Evolutionary conservation across 2,329 filamentous ascomycete species (phyloP), one percentile per base, ranked within the genome.

Genomic region (Orbilia oligospora): DNA sequence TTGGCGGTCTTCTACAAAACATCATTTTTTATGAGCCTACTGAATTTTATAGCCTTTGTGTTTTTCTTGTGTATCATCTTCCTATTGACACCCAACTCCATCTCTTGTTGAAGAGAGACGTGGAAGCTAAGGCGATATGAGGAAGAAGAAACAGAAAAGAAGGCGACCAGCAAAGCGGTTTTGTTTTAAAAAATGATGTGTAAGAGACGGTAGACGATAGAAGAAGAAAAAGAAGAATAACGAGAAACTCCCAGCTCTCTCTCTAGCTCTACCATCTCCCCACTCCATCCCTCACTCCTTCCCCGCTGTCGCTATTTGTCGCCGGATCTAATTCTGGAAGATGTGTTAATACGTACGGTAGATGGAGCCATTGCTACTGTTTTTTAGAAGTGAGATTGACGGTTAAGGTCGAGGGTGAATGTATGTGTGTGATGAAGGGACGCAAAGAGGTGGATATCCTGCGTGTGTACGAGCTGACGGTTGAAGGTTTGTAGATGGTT

Each of bases 11-110:
- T 90, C 87, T 89, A 85, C 84, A 85, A 87, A 83, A 83, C 83
- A 86, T 88, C 89, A 27, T 12, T 55, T 49, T 24, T 51, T 38
- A 14, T 97, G 95, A 97, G 94, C 96, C 95, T 97, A 97, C 95
- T 98, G 94, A 90, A 92, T 90, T 85, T 30, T 86, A 65, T 61
- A 61, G 56, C 56, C 79, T 72, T n/a, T n/a, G n/a, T 55, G 64
- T 61, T 41, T 58, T n/a, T n/a, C n/a, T n/a, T n/a, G n/a, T 20
- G 30, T 30, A 20, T 38, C n/a, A 5, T 33, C 16, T 36, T 27
- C 22, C n/a, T 3, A 27, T 53, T 0, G 38, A 3, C 12, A 24
- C 22, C 12, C 14, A n/a, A n/a, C n/a, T n/a, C n/a, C 5, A 5
- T 3, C 12, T 16, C 48, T 30, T 46, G 36, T 44, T 46, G 44